phyloP scores from a whole-genome alignment of 2,329 filamentous ascomycete genomes.

The Stagonosporopsis cucurbitacearum region DNA sequence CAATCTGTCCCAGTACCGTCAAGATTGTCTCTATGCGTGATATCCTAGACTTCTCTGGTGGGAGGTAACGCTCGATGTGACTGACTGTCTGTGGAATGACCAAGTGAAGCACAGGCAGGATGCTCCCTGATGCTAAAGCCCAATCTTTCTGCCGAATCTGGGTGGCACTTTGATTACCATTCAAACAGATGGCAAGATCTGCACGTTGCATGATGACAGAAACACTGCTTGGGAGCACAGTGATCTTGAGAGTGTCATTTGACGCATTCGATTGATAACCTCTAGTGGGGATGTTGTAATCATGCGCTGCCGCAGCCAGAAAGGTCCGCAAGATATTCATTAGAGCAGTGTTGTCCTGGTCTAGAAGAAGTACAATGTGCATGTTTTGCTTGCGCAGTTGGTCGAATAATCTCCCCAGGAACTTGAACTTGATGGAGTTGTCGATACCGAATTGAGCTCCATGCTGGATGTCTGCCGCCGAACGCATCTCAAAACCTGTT shows the following conservation, averaged over 20 bases:
- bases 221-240: conserved; percentile 41
- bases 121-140: conserved; percentile 23
- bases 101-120: conserved; percentile 46
- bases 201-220: conserved; percentile 33
- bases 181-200: conserved; percentile 52
- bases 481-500: conserved; percentile 5
- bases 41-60: conserved; percentile 19
- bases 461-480: conserved; percentile 28
- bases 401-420: conserved; percentile 35
- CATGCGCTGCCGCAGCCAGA: conserved; percentile 29
- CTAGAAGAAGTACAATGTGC: conserved; percentile 40
- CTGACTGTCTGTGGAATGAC: conserved; percentile 52
- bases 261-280: conserved; percentile 12
- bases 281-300: conserved; percentile 36
- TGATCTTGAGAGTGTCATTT: conserved; percentile 38
- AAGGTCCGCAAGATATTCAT: conserved; percentile 39
- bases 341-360: conserved; percentile 30
- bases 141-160: conserved; percentile 36
- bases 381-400: conserved; percentile 27
- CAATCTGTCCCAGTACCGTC: conserved; percentile 38
- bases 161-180: conserved; percentile 40
- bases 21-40: conserved; percentile 47
- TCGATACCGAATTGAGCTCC: conserved; percentile 37
- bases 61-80: conserved; percentile 53
- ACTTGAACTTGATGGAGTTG: conserved; percentile 45